These are phyloP conservation scores for Aspergillus melleus DNA, from an alignment of 2,329 filamentous ascomycete species.

Conservation along the genomic window DNA sequence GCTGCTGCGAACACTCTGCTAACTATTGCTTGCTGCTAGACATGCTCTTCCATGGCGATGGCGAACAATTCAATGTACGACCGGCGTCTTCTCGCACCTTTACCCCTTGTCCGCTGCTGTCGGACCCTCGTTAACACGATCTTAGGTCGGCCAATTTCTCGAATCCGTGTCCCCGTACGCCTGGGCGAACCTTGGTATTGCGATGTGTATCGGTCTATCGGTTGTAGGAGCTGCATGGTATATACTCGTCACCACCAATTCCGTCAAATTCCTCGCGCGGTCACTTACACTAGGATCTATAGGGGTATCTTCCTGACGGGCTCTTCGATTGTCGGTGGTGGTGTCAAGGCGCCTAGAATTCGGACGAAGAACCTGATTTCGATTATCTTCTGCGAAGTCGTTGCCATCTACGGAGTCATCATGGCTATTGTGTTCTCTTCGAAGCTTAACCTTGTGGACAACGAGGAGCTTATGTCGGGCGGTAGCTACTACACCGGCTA, in stretches of 20 bases:
- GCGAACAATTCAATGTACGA: slow-evolving; percentile 90
- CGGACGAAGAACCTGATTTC: slow-evolving; percentile 99
- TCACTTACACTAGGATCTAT: slow-evolving; percentile 23
- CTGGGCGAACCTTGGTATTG: slow-evolving; percentile 89
- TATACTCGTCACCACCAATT: slow-evolving; percentile 20
- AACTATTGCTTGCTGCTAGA: slow-evolving; percentile 47
- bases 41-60: slow-evolving; percentile 97
- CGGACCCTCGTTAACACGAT: slow-evolving; percentile 21
- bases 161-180: slow-evolving; percentile 91
- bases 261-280: not conserved
- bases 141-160: slow-evolving; percentile 85
- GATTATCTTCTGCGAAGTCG: slow-evolving; percentile 99
- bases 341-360: slow-evolving; percentile 94
- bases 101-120: not conserved
- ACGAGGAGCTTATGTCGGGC: slow-evolving; percentile 67
- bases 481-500: slow-evolving; percentile 92
- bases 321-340: slow-evolving; percentile 93
- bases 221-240: slow-evolving; percentile 97
- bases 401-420: slow-evolving; percentile 99
- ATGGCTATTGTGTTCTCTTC: slow-evolving; percentile 98
- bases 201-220: slow-evolving; percentile 90
- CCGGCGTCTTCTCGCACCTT: not conserved
- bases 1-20: slow-evolving; percentile 1
- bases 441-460: slow-evolving; percentile 69
- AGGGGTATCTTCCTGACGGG: slow-evolving; percentile 99